A percentile compares a stretch with the other conserved stretches of the same genome.
Evolutionary conservation across 108 stramenopile species (phyloP).

Genomic region (Pseudonitzschia delicatissima): DNA sequence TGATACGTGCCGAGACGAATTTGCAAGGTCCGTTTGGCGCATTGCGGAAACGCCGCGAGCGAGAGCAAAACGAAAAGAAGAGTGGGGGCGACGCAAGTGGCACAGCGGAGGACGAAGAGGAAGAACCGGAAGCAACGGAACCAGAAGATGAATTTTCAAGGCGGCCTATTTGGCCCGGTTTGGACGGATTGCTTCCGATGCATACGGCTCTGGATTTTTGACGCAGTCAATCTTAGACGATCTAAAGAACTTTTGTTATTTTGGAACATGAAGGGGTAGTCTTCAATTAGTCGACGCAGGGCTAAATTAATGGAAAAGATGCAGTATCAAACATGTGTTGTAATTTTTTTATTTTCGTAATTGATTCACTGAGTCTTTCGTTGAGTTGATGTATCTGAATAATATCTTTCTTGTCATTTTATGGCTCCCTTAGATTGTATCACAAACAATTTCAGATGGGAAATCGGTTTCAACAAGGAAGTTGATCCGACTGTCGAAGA

Average conservation of each 20-base stretch:
- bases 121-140: slow-evolving; percentile 39
- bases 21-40: slow-evolving; percentile 25
- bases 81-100: slow-evolving; percentile 12
- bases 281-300: too few species aligned
- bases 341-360: too few species aligned
- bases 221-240: not conserved
- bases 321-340: too few species aligned
- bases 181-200: slow-evolving; percentile 49
- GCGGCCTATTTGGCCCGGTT: slow-evolving; percentile 59
- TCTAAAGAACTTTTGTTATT: too few species aligned
- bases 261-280: too few species aligned
- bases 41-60: slow-evolving; percentile 21
- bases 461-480: not conserved
- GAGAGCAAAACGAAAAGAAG: slow-evolving; percentile 20
- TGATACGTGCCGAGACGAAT: slow-evolving; percentile 52
- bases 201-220: slow-evolving; percentile 24
- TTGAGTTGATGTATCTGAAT: too few species aligned
- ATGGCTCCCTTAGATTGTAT: too few species aligned
- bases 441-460: too few species aligned
- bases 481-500: not conserved
- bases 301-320: too few species aligned
- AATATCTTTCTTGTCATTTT: too few species aligned
- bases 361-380: too few species aligned
- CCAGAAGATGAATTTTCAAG: slow-evolving; percentile 42
- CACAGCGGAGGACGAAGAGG: slow-evolving; percentile 31